Evolutionary conservation across 129 eudicot genomes (phyloP).

Genomic region (Sambucus nigra): DNA sequence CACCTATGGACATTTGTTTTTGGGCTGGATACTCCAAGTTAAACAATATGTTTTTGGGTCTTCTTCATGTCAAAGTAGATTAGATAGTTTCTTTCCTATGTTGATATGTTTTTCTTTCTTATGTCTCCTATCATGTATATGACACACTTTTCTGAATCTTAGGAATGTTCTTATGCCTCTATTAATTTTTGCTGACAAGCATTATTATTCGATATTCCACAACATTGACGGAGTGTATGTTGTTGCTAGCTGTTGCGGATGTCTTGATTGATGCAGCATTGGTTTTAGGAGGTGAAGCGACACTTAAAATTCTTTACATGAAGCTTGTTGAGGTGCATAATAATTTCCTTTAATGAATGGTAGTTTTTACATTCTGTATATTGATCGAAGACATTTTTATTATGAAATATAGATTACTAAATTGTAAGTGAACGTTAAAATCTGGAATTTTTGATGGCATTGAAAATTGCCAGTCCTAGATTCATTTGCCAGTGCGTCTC

Average conservation of each 20-base stretch:
- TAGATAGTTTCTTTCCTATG: not conserved
- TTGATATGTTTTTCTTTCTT: not conserved
- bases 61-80: too few species aligned
- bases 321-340: constrained; percentile 83
- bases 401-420: not conserved
- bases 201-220: not conserved
- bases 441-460: constrained; percentile 3
- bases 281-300: constrained; percentile 87
- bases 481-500: too few species aligned
- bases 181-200: not conserved
- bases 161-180: not conserved
- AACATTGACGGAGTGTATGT: constrained; percentile 15
- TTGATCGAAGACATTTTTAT: not conserved
- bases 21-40: too few species aligned
- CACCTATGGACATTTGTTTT: too few species aligned
- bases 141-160: not conserved
- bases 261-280: constrained; percentile 95
- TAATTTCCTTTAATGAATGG: constrained; percentile 8
- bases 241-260: constrained; percentile 92
- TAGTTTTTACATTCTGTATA: not conserved
- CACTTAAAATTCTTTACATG: constrained; percentile 79
- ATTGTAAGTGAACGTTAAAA: not conserved
- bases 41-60: too few species aligned
- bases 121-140: not conserved
- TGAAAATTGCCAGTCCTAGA: too few species aligned